Evolutionary conservation across 345 rosid genomes (phyloP).

Genomic region (Pistacia atlantica): DNA sequence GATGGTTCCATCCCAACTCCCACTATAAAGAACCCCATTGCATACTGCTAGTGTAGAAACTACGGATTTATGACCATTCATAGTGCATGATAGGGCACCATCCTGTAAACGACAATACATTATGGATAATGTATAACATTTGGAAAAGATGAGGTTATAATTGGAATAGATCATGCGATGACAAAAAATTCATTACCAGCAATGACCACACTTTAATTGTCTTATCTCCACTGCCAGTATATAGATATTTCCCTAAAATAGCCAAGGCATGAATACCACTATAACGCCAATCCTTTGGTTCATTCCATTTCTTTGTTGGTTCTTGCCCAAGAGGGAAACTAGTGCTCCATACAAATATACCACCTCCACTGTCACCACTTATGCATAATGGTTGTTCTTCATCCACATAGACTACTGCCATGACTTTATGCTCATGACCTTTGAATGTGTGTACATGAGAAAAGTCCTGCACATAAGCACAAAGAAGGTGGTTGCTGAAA

Average conservation of each 20-base stretch:
- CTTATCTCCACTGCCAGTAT: slow-evolving; percentile 92
- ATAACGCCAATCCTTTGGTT: slow-evolving; percentile 93
- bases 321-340: slow-evolving; percentile 54
- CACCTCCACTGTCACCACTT: slow-evolving; percentile 87
- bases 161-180: not conserved
- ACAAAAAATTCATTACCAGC: slow-evolving; percentile 47
- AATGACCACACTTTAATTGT: slow-evolving; percentile 85
- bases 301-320: slow-evolving; percentile 79
- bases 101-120: slow-evolving; percentile 47
- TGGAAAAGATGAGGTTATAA: not conserved
- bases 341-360: slow-evolving; percentile 78
- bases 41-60: slow-evolving; percentile 67
- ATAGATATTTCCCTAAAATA: slow-evolving; percentile 60
- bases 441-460: slow-evolving; percentile 73
- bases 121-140: slow-evolving; percentile 1
- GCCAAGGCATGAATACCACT: slow-evolving; percentile 85
- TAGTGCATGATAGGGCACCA: slow-evolving; percentile 62
- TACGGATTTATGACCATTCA: slow-evolving; percentile 90
- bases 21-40: slow-evolving; percentile 79
- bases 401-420: slow-evolving; percentile 65
- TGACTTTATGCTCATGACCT: slow-evolving; percentile 90
- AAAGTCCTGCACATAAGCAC: slow-evolving; percentile 61
- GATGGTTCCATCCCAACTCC: slow-evolving; percentile 95
- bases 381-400: slow-evolving; percentile 70
- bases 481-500: slow-evolving; percentile 7